Percentiles rank a stretch among this genome's conserved stretches.
phyloP scores from a whole-genome alignment of 345 rosid genomes.

The Trapa incisa region DNA sequence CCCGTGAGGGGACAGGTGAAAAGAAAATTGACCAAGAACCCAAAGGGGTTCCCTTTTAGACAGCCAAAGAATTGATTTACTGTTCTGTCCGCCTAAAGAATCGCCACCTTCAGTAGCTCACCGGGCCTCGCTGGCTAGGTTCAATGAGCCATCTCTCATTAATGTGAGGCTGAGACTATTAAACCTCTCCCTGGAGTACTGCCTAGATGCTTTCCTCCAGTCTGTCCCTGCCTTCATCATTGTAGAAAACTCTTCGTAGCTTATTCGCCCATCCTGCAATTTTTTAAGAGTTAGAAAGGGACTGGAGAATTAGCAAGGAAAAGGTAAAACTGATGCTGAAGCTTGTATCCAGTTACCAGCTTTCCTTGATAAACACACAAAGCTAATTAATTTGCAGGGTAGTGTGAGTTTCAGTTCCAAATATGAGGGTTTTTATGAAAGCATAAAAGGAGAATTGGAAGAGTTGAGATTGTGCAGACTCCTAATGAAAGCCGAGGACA shows the following conservation, averaged over 20 bases:
- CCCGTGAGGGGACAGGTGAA: too few species aligned
- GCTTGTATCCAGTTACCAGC: neutral
- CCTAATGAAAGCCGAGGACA: neutral
- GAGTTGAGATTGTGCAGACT: too few species aligned
- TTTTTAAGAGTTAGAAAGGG: neutral
- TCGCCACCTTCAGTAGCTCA: neutral
- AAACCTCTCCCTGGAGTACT: constrained; percentile 85
- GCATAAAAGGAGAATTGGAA: too few species aligned
- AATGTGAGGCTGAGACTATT: constrained; percentile 69
- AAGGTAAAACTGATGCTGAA: neutral
- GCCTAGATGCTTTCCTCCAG: constrained; percentile 97
- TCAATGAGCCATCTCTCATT: constrained; percentile 75
- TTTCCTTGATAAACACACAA: too few species aligned
- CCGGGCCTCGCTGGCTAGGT: constrained; percentile 9
- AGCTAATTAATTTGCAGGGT: too few species aligned
- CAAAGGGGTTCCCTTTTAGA: too few species aligned
- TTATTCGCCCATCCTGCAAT: constrained; percentile 78
- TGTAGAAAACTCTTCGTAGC: constrained; percentile 68
- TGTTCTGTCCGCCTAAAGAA: too few species aligned
- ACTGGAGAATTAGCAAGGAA: neutral
- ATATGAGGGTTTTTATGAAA: too few species aligned
- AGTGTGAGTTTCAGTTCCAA: too few species aligned
- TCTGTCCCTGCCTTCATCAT: constrained; percentile 99
- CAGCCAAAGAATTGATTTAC: too few species aligned
- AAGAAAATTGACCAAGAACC: too few species aligned